Evolutionary conservation across 768 basidiomycete species (phyloP).

Genomic region (Albatrellus ellisii): DNA sequence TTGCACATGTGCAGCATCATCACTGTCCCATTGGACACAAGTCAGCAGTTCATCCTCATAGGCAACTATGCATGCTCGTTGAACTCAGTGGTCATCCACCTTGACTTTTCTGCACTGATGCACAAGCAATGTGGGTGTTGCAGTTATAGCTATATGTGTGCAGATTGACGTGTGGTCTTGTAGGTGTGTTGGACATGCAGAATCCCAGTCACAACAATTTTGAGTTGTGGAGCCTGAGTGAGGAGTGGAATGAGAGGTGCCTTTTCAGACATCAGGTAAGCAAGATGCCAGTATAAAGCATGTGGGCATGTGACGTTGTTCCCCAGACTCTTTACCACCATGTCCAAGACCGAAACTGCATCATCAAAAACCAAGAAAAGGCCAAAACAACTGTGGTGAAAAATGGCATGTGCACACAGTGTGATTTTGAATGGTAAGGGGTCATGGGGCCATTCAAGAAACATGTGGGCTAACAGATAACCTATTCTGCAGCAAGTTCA

Average conservation of each 20-base stretch:
- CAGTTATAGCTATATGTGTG: not conserved
- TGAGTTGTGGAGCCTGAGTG: conserved; percentile 92
- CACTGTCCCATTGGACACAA: conserved; percentile 84
- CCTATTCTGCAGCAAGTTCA: conserved; percentile 98
- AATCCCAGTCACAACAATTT: conserved; percentile 84
- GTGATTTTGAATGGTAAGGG: conserved; percentile 91
- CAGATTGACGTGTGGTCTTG: conserved; percentile 2
- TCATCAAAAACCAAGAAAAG: conserved; percentile 62
- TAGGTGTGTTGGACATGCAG: conserved; percentile 57
- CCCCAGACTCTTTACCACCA: conserved; percentile 83
- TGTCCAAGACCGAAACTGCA: conserved; percentile 64
- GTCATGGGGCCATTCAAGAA: too few species aligned
- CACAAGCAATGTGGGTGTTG: conserved; percentile 51
- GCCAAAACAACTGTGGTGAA: conserved; percentile 36
- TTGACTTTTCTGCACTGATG: conserved; percentile 82
- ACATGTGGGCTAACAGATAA: too few species aligned
- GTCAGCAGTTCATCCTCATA: conserved; percentile 79
- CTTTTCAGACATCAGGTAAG: conserved; percentile 83
- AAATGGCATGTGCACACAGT: conserved; percentile 57
- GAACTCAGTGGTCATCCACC: conserved; percentile 56
- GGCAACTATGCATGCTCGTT: conserved; percentile 40
- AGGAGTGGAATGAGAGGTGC: conserved; percentile 77
- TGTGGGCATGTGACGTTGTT: too few species aligned
- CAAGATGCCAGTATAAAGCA: too few species aligned
- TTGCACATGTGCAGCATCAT: conserved; percentile 67